These are phyloP conservation scores for Vigna angularis DNA, from an alignment of 306 rosid species.

Conservation along the genomic window DNA sequence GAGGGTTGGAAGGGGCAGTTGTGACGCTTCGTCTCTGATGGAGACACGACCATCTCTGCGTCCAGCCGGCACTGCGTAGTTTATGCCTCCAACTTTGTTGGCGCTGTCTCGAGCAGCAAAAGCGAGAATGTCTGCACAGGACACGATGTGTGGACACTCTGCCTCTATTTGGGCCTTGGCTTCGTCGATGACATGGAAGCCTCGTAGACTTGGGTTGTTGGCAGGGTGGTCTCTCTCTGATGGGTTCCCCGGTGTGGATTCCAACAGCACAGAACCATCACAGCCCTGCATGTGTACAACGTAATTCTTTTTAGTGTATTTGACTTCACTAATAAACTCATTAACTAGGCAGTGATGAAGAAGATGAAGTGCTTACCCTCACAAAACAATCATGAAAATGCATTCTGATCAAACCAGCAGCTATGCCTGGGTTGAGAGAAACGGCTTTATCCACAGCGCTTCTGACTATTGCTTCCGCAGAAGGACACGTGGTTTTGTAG, in stretches of 20 bases:
- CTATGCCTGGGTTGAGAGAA: slow-evolving; percentile 49
- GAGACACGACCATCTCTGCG: slow-evolving; percentile 54
- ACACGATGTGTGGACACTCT: slow-evolving; percentile 46
- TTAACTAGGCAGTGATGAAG: background rate
- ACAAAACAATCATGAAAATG: slow-evolving; percentile 60
- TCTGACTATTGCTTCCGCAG: slow-evolving; percentile 51
- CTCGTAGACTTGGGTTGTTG: slow-evolving; percentile 54
- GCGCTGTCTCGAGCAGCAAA: slow-evolving; percentile 58
- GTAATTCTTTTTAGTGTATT: background rate
- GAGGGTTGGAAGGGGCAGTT: slow-evolving; percentile 38
- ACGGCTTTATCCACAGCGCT: slow-evolving; percentile 52
- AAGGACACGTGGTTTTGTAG: slow-evolving; percentile 47
- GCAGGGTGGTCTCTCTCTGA: slow-evolving; percentile 55
- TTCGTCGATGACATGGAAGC: slow-evolving; percentile 56
- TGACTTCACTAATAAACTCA: too few species aligned
- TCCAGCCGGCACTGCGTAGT: slow-evolving; percentile 44
- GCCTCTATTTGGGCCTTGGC: slow-evolving; percentile 51
- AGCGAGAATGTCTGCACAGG: slow-evolving; percentile 54
- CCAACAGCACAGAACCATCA: slow-evolving; percentile 49
- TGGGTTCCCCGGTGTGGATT: slow-evolving; percentile 41
- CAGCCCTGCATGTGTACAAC: slow-evolving; percentile 46
- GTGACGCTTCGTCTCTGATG: slow-evolving; percentile 22
- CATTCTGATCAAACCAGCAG: slow-evolving; percentile 57
- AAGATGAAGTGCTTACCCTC: slow-evolving; percentile 32
- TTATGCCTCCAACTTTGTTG: slow-evolving; percentile 35